Evolutionary conservation across 768 basidiomycete species (phyloP).

Genomic region (Termitomyces sp.): DNA sequence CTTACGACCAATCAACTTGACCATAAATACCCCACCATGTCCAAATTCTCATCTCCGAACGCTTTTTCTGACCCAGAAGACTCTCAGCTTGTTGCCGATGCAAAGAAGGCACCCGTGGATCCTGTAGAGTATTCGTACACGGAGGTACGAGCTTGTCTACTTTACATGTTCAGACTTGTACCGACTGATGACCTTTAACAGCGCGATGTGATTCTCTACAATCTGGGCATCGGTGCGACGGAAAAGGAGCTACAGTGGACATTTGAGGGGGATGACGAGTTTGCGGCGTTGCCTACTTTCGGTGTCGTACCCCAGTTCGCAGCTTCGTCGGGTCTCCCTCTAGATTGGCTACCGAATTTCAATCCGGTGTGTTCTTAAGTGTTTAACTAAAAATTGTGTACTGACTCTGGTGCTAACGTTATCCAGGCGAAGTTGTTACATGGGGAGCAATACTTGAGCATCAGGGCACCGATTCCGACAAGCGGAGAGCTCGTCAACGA

Average conservation of each 20-base stretch:
- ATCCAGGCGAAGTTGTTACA: constrained; percentile 90
- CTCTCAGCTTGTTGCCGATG: constrained; percentile 74
- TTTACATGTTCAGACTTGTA: not conserved
- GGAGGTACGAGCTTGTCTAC: constrained; percentile 40
- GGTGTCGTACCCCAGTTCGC: constrained; percentile 92
- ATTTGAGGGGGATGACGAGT: constrained; percentile 86
- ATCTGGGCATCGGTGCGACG: constrained; percentile 91
- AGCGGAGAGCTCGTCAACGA: constrained; percentile 75
- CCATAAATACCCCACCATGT: constrained; percentile 21
- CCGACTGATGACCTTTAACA: constrained; percentile 12
- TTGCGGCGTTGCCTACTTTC: constrained; percentile 87
- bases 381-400: not conserved
- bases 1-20: not conserved
- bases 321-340: constrained; percentile 59
- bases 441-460: constrained; percentile 92
- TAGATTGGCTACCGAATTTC: constrained; percentile 93
- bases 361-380: constrained; percentile 69
- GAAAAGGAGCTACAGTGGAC: constrained; percentile 91
- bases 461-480: constrained; percentile 85
- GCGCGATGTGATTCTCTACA: constrained; percentile 92
- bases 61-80: constrained; percentile 78
- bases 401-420: not conserved
- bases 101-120: constrained; percentile 60
- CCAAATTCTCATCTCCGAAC: constrained; percentile 39
- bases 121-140: constrained; percentile 69